Evolutionary conservation across 768 basidiomycete species (phyloP).

Genomic region (Chalciporus sphaerocephalus): DNA sequence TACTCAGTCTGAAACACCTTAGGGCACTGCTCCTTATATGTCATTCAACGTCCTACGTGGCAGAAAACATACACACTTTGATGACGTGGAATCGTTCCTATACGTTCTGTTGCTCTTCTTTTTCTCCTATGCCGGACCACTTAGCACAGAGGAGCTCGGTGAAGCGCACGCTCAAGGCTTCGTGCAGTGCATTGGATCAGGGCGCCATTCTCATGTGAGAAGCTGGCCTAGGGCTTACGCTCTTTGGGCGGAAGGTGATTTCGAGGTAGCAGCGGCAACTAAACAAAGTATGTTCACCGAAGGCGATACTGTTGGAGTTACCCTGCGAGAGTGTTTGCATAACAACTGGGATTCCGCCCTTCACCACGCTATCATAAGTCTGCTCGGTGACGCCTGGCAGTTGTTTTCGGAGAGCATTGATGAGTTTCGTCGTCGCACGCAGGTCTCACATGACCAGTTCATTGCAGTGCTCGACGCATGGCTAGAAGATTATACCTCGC

Average conservation of each 20-base stretch:
- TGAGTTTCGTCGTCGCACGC: neutral
- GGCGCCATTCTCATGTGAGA: neutral
- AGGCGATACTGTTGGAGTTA: neutral
- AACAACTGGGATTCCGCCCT: neutral
- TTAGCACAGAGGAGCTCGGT: neutral
- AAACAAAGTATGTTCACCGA: neutral
- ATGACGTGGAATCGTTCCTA: neutral
- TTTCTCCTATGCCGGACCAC: neutral
- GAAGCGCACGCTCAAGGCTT: neutral
- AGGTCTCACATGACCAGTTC: neutral
- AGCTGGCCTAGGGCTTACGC: neutral
- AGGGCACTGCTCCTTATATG: too few relatives aligned
- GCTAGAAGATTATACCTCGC: neutral
- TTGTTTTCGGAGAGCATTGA: neutral
- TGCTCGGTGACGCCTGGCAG: neutral
- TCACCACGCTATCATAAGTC: neutral
- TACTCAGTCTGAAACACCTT: too few relatives aligned
- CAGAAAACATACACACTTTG: neutral
- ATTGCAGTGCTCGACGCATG: neutral
- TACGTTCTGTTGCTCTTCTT: slow-evolving; percentile 2
- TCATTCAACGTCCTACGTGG: too few relatives aligned
- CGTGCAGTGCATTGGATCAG: neutral
- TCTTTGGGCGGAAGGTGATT: neutral
- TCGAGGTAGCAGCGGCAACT: accelerated
- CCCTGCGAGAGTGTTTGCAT: neutral